Conservation (phyloP, 2,329 filamentous ascomycete species). For the Cladosporium sp. region DNA sequence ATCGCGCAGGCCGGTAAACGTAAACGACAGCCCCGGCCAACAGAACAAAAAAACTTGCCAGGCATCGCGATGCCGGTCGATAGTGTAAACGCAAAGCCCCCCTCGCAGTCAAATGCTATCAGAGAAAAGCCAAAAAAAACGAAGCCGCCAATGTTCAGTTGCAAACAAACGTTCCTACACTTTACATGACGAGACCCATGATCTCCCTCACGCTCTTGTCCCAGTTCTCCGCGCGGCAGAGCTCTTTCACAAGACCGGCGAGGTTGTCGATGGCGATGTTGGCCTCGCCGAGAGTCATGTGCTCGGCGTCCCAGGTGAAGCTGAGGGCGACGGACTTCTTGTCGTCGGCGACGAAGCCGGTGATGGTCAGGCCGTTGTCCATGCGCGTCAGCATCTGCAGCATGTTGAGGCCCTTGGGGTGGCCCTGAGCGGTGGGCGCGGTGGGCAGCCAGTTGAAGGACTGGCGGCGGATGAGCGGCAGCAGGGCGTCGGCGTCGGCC, state of each 20-base stretch:
- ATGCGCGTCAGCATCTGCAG: slow-evolving; percentile 29
- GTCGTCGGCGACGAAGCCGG: slow-evolving; percentile 27
- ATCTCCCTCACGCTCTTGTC: slow-evolving; percentile 20
- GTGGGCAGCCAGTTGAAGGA: slow-evolving; percentile 31
- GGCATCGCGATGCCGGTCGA: slow-evolving; percentile 10
- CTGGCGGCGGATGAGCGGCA: slow-evolving; percentile 26
- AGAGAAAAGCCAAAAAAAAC: background rate
- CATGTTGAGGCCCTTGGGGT: slow-evolving; percentile 22
- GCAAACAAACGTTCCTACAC: background rate
- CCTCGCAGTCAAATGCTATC: slow-evolving; percentile 4
- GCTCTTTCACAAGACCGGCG: slow-evolving; percentile 19
- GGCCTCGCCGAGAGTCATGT: slow-evolving; percentile 24
- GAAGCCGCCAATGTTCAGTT: background rate
- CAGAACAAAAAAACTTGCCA: background rate
- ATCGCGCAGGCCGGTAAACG: background rate
- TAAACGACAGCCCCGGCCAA: background rate
- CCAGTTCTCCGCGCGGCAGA: slow-evolving; percentile 27
- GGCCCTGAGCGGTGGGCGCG: slow-evolving; percentile 23
- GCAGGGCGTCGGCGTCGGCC: slow-evolving; percentile 24
- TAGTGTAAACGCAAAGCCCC: background rate
- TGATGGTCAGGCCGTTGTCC: slow-evolving; percentile 30
- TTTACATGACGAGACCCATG: slow-evolving; percentile 13
- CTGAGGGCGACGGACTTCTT: slow-evolving; percentile 25
- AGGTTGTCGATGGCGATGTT: slow-evolving; percentile 23
- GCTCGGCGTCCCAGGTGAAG: slow-evolving; percentile 29